Conservation (phyloP, 345 rosid species). For the Adansonia digitata region DNA sequence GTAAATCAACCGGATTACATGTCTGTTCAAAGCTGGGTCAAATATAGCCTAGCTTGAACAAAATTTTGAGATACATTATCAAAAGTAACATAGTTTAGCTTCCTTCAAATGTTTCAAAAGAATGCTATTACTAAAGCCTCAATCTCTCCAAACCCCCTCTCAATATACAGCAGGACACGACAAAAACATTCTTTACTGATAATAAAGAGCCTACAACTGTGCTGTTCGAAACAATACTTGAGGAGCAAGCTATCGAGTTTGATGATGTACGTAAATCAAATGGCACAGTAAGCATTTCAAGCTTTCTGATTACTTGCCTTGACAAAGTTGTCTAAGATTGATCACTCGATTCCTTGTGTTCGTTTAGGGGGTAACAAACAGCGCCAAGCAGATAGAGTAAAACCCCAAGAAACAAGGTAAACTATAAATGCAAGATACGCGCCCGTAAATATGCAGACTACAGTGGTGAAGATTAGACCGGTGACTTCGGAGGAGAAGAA, state of each 20-base stretch:
- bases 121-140: not conserved
- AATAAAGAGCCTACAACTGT: not conserved
- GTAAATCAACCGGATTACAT: not conserved
- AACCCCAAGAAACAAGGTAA: constrained; percentile 54
- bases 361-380: constrained; percentile 22
- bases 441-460: constrained; percentile 36
- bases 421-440: constrained; percentile 63
- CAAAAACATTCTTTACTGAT: not conserved
- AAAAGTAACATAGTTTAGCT: not conserved
- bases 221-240: not conserved
- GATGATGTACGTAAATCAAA: not conserved
- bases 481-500: constrained; percentile 65
- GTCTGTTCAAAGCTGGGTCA: not conserved
- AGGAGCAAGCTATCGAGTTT: not conserved
- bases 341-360: constrained; percentile 22
- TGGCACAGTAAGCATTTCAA: not conserved
- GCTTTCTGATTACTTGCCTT: not conserved
- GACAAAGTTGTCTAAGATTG: not conserved
- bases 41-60: not conserved
- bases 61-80: not conserved
- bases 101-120: not conserved
- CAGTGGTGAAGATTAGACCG: constrained; percentile 35
- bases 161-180: not conserved
- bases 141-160: not conserved
- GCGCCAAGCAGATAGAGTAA: constrained; percentile 35